phyloP scores from a whole-genome alignment of 2,329 filamentous ascomycete genomes.

The Cytospora piceae region DNA sequence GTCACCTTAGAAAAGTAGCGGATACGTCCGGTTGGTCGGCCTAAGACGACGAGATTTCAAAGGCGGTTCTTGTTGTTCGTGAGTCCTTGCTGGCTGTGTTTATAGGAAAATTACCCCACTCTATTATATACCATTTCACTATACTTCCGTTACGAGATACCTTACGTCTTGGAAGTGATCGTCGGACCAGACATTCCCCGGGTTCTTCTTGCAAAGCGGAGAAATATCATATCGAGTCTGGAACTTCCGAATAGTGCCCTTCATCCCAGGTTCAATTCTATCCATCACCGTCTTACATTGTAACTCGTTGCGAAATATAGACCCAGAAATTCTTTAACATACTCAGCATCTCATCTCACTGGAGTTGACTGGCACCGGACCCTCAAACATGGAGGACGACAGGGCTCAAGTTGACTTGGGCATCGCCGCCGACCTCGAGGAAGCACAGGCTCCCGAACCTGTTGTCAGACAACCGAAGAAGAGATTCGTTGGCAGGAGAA shows the following conservation, averaged over 20 bases:
- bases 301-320: background rate
- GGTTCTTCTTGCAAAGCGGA: background rate
- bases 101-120: background rate
- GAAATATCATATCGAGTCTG: background rate
- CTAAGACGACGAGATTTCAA: conserved; percentile 4
- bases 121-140: background rate
- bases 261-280: background rate
- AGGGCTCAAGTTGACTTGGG: conserved; percentile 71
- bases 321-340: background rate
- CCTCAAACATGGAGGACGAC: conserved; percentile 71
- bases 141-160: background rate
- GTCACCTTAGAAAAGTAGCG: conserved; percentile 16
- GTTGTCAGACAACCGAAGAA: conserved; percentile 78
- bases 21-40: background rate
- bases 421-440: conserved; percentile 68
- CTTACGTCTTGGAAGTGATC: background rate
- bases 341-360: background rate
- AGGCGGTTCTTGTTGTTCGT: background rate
- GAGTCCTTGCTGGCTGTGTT: conserved; percentile 5
- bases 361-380: background rate
- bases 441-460: conserved; percentile 46
- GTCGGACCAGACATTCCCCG: background rate
- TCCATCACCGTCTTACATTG: background rate
- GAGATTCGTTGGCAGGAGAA: conserved; percentile 84
- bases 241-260: background rate